Percentiles rank a stretch among this genome's conserved stretches.
phyloP scores from a whole-genome alignment of 352 stramenopile genomes.

The Pilasporangium apinafurcum region DNA sequence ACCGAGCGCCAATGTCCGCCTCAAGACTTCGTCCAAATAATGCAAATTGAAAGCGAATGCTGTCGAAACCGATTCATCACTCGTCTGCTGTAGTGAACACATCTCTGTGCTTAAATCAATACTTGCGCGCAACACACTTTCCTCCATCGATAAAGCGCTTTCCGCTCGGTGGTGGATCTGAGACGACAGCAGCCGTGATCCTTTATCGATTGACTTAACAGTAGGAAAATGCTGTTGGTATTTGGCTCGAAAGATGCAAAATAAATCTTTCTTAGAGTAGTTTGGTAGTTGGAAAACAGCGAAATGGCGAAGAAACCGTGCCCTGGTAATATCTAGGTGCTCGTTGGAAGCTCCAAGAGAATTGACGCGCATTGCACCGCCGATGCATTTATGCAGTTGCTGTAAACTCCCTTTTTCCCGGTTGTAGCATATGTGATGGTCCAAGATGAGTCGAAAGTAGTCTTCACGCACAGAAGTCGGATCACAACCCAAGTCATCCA shows the following conservation, averaged over 20 bases:
- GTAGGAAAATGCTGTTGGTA: slow-evolving; percentile 21
- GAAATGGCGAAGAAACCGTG: slow-evolving; percentile 48
- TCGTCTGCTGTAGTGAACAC: slow-evolving; percentile 23
- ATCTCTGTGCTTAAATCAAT: slow-evolving; percentile 45
- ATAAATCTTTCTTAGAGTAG: slow-evolving; percentile 36
- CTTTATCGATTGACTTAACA: not conserved
- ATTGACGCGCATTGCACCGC: slow-evolving; percentile 23
- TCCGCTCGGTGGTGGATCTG: slow-evolving; percentile 1
- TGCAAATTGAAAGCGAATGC: slow-evolving; percentile 46
- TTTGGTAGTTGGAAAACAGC: slow-evolving; percentile 27
- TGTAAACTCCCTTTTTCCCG: slow-evolving; percentile 18
- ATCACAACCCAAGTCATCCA: slow-evolving; percentile 34
- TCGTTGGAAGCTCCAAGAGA: not conserved
- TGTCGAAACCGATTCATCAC: not conserved
- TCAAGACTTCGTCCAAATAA: slow-evolving; percentile 27
- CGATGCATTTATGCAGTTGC: slow-evolving; percentile 27
- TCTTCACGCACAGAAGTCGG: slow-evolving; percentile 9
- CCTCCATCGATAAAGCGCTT: slow-evolving; percentile 22
- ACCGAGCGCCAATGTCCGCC: slow-evolving; percentile 27
- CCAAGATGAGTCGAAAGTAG: slow-evolving; percentile 41
- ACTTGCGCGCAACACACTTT: slow-evolving; percentile 41
- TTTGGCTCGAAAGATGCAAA: slow-evolving; percentile 44
- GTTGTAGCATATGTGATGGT: slow-evolving; percentile 33
- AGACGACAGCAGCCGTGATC: not conserved
- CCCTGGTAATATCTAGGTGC: not conserved